Percentiles rank a stretch among this genome's conserved stretches.
These are phyloP conservation scores for Anthoceros angustus DNA, from an alignment of 225 moss, liverwort and hornwort species.

Conservation along the genomic window DNA sequence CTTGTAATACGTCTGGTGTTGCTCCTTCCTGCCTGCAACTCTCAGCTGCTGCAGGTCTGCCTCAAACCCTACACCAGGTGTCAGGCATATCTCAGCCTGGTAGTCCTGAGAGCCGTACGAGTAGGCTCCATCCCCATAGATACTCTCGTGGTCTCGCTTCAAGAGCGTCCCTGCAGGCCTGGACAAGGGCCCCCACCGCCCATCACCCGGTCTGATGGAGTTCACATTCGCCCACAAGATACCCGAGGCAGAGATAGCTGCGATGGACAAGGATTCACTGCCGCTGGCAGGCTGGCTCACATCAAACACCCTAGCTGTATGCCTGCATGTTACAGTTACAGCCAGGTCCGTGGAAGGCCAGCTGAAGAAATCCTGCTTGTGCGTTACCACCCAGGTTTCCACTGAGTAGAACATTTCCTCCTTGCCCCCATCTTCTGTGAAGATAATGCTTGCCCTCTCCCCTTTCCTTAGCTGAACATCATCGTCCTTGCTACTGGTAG, in stretches of 20 bases:
- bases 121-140: not conserved
- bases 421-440: not conserved
- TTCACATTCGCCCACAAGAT: not conserved
- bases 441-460: not conserved
- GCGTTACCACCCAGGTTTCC: not conserved
- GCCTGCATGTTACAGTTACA: not conserved
- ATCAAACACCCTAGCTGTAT: not conserved
- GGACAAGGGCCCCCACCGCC: not conserved
- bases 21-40: not conserved
- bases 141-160: not conserved
- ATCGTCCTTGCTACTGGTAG: not conserved
- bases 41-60: not conserved
- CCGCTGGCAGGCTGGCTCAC: not conserved
- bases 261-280: not conserved
- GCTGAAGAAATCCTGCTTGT: not conserved
- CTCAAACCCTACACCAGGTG: not conserved
- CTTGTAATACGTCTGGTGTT: not conserved
- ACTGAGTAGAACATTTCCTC: not conserved
- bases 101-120: not conserved
- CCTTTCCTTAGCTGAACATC: not conserved
- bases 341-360: not conserved
- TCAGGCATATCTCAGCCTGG: not conserved
- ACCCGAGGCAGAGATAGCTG: not conserved
- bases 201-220: not conserved
- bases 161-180: not conserved